A percentile compares a stretch with the other conserved stretches of the same genome.
These are phyloP conservation scores for Erodium texanum DNA, from an alignment of 441 rosid genomes.

Conservation along the genomic window DNA sequence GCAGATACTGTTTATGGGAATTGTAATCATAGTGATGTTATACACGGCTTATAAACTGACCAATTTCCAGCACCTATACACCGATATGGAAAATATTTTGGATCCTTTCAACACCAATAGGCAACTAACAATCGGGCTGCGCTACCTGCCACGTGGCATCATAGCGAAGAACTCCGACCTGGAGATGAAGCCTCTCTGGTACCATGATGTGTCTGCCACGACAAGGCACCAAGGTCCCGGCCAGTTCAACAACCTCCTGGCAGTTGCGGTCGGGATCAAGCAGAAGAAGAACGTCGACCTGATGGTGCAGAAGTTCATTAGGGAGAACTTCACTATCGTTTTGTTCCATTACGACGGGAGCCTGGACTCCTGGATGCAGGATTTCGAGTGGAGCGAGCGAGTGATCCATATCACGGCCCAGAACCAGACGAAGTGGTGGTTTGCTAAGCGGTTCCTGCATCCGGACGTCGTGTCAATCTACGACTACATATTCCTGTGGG, in stretches of 20 bases:
- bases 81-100: conserved; percentile 54
- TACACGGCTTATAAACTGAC: conserved; percentile 76
- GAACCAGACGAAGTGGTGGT: conserved; percentile 99
- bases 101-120: conserved; percentile 38
- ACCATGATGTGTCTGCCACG: conserved; percentile 33
- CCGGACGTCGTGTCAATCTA: conserved; percentile 72
- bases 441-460: conserved; percentile 92
- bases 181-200: conserved; percentile 85
- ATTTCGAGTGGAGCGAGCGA: conserved; percentile 65
- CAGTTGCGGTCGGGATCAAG: conserved; percentile 79
- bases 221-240: conserved; percentile 17
- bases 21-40: conserved; percentile 51
- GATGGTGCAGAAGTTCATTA: conserved; percentile 77
- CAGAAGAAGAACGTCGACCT: conserved; percentile 64
- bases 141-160: conserved; percentile 65
- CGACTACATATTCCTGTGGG: conserved; percentile 91
- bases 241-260: conserved; percentile 39
- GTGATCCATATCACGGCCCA: conserved; percentile 80
- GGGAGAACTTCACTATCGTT: conserved; percentile 69
- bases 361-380: conserved; percentile 59
- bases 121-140: conserved; percentile 38
- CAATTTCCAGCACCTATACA: conserved; percentile 51
- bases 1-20: conserved; percentile 49
- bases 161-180: conserved; percentile 59
- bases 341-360: conserved; percentile 88